These are phyloP conservation scores for Naganishia vishniacii DNA, from an alignment of 768 basidiomycete genomes.

Conservation along the genomic window DNA sequence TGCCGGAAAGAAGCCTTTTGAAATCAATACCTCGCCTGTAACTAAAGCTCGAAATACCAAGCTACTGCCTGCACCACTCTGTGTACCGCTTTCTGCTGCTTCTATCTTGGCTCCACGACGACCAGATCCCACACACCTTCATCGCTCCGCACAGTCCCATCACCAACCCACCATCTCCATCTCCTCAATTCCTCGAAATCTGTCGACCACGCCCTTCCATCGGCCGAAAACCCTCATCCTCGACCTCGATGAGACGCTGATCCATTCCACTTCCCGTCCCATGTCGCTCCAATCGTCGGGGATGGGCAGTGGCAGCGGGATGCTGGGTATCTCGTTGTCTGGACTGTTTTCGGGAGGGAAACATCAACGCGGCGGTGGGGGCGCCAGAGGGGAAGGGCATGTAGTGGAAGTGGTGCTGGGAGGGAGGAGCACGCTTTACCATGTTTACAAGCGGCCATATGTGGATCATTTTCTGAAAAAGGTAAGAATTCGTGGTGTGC, in stretches of 20 bases:
- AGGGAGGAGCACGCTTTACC: slow-evolving; percentile 83
- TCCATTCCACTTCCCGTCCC: slow-evolving; percentile 83
- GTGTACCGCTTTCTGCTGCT: slow-evolving; percentile 4
- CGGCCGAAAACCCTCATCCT: slow-evolving; percentile 90
- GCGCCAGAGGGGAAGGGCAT: slow-evolving; percentile 59
- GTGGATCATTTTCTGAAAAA: slow-evolving; percentile 90
- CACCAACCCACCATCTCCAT: slow-evolving; percentile 22
- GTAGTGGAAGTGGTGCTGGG: slow-evolving; percentile 89
- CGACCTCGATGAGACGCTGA: slow-evolving; percentile 96
- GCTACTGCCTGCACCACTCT: slow-evolving; percentile 27
- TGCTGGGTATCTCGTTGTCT: slow-evolving; percentile 41
- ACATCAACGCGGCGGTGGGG: slow-evolving; percentile 32
- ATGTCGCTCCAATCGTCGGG: slow-evolving; percentile 50
- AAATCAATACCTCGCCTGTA: neutral
- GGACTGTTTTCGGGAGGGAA: slow-evolving; percentile 30
- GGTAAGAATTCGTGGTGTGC: slow-evolving; percentile 50
- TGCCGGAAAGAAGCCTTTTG: neutral
- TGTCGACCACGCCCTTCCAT: slow-evolving; percentile 61
- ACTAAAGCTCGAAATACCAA: slow-evolving; percentile 12
- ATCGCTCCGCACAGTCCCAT: slow-evolving; percentile 24
- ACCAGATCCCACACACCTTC: slow-evolving; percentile 11
- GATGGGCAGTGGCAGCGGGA: slow-evolving; percentile 51
- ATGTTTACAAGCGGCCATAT: slow-evolving; percentile 97
- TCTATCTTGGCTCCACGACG: neutral
- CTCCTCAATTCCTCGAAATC: slow-evolving; percentile 3